Percentiles rank a stretch among this genome's conserved stretches.
These are phyloP conservation scores for Sclerotinia nivalis DNA, from an alignment of 2,329 filamentous ascomycete genomes.

Conservation along the genomic window DNA sequence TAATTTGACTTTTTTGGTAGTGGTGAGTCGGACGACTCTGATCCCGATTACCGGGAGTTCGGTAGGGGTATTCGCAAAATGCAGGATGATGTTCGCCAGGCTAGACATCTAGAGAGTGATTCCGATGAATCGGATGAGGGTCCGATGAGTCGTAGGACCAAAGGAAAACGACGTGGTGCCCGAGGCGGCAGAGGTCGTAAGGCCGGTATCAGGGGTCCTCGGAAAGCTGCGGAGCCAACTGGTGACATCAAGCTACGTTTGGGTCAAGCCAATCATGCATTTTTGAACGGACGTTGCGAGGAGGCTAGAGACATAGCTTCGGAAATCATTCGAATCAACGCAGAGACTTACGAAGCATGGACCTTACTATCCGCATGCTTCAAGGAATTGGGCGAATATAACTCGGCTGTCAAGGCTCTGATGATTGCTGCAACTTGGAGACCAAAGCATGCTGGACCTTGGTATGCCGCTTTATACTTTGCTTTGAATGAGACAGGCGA, in stretches of 20 bases:
- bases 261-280: constrained; percentile 66
- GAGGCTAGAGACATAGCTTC: constrained; percentile 59
- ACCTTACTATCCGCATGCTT: constrained; percentile 61
- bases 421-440: constrained; percentile 63
- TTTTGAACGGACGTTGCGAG: constrained; percentile 61
- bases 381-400: constrained; percentile 57
- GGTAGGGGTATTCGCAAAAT: constrained; percentile 45
- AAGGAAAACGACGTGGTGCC: constrained; percentile 16
- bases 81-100: constrained; percentile 36
- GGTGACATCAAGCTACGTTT: constrained; percentile 70
- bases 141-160: neutral
- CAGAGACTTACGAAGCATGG: constrained; percentile 67
- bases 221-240: constrained; percentile 65
- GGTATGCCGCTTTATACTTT: constrained; percentile 60
- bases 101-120: constrained; percentile 28
- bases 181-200: constrained; percentile 10
- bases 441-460: constrained; percentile 59
- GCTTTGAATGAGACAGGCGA: constrained; percentile 54
- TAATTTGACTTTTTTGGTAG: neutral
- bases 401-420: constrained; percentile 59
- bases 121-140: constrained; percentile 9
- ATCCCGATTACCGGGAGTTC: constrained; percentile 48
- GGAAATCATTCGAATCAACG: constrained; percentile 68
- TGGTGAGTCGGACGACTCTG: constrained; percentile 38
- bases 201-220: constrained; percentile 42